Percentiles rank a stretch among this genome's conserved stretches.
Conservation (phyloP, 108 stramenopile species). For the Fragilariopsis cylindrus region DNA sequence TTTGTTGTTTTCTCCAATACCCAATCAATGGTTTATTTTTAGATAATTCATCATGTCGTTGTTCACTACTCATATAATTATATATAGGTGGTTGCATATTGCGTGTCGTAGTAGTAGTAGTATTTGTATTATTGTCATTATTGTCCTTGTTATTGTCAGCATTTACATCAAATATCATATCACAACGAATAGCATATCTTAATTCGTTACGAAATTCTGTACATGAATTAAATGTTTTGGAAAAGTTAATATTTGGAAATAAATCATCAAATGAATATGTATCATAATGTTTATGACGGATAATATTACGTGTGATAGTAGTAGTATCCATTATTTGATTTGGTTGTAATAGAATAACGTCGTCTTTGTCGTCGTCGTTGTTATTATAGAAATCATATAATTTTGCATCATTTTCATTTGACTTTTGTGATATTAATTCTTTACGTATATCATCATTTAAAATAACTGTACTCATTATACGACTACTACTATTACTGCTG, state of each 20-base stretch:
- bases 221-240: not conserved
- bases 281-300: not conserved
- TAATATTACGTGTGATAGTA: not conserved
- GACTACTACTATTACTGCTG: too few relatives aligned
- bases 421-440: not conserved
- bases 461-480: not conserved
- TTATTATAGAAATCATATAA: not conserved
- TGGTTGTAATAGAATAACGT: not conserved
- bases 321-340: not conserved
- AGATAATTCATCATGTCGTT: not conserved
- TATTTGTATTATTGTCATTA: too few relatives aligned
- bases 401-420: not conserved
- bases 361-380: too few relatives aligned
- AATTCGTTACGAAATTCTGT: not conserved
- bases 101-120: too few relatives aligned
- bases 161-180: not conserved
- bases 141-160: not conserved
- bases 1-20: not conserved
- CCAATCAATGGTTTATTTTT: not conserved
- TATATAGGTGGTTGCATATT: not conserved
- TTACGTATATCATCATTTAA: not conserved
- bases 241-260: not conserved
- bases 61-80: not conserved
- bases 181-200: not conserved
- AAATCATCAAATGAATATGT: not conserved